These are phyloP conservation scores for Harrya chromipes DNA, from an alignment of 768 basidiomycete genomes.

Conservation along the genomic window DNA sequence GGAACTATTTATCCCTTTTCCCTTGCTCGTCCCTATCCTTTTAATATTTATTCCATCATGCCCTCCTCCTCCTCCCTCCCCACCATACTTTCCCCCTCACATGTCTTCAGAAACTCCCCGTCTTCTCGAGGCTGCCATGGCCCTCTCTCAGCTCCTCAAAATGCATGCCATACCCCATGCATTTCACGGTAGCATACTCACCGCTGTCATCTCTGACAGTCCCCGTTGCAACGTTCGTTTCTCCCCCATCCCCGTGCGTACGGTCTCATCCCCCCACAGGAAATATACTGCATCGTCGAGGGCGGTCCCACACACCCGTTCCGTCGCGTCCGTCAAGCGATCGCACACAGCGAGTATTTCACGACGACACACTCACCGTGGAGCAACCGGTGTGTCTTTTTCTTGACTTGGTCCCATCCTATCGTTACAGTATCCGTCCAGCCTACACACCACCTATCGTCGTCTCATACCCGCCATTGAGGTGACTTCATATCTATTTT, in stretches of 20 bases:
- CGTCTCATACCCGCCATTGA: constrained; percentile 75
- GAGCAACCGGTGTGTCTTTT: constrained; percentile 66
- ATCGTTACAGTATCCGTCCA: constrained; percentile 29
- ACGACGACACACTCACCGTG: constrained; percentile 74
- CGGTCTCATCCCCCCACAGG: constrained; percentile 43
- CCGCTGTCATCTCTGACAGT: constrained; percentile 64
- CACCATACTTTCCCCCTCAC: constrained; percentile 20
- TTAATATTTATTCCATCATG: constrained; percentile 52
- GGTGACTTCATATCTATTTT: constrained; percentile 36
- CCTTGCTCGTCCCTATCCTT: constrained; percentile 35
- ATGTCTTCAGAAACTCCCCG: constrained; percentile 69
- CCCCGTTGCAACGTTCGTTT: constrained; percentile 61
- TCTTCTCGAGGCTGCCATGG: constrained; percentile 72
- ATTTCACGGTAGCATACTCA: constrained; percentile 73
- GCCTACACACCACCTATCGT: constrained; percentile 73
- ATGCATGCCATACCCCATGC: constrained; percentile 67
- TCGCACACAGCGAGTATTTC: constrained; percentile 61
- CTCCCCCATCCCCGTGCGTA: background rate
- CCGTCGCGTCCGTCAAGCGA: constrained; percentile 74
- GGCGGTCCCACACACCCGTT: constrained; percentile 72
- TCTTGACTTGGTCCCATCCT: background rate
- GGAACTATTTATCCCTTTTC: constrained; percentile 48
- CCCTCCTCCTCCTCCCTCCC: constrained; percentile 36
- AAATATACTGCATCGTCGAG: constrained; percentile 83
- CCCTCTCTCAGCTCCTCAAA: constrained; percentile 65